Evolutionary conservation across 1,139 yeast species (phyloP).

Genomic region (Lodderomyces beijingensis): DNA sequence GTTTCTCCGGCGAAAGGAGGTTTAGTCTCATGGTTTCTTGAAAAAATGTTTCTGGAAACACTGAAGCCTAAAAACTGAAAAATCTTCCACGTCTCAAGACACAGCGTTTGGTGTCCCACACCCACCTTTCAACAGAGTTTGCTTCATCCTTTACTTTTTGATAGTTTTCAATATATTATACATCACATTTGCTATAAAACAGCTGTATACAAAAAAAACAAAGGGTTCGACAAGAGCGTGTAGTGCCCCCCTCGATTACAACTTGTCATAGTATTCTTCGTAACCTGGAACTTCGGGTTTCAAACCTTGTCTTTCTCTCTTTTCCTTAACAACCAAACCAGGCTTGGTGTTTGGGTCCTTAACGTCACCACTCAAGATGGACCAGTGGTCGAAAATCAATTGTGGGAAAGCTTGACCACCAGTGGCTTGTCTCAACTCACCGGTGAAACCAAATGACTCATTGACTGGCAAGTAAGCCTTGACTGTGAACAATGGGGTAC

Average conservation of each 20-base stretch:
- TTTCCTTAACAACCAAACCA: conserved; percentile 83
- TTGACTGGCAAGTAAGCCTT: conserved; percentile 99
- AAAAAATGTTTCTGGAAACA: no score
- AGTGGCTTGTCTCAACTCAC: conserved; percentile 99
- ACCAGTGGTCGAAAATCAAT: conserved; percentile 99
- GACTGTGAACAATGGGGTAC: conserved; percentile 98
- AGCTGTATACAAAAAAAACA: not conserved
- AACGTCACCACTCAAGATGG: conserved; percentile 86
- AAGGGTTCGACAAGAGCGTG: conserved; percentile 1
- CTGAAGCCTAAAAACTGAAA: no score
- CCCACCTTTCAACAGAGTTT: no score
- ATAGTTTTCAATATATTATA: no score
- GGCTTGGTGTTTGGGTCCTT: conserved; percentile 90
- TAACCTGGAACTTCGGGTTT: conserved; percentile 98
- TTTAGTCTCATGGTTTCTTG: no score
- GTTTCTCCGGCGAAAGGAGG: no score
- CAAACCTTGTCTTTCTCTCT: conserved; percentile 97
- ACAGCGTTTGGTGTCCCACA: no score
- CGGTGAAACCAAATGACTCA: conserved; percentile 99
- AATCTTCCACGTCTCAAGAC: no score
- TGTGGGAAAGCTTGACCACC: conserved; percentile 99
- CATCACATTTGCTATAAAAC: no score
- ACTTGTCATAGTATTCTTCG: conserved; percentile 99
- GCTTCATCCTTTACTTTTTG: no score
- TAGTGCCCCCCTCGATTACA: conserved; percentile 48